Percentiles rank a stretch among this genome's conserved stretches.
Conservation (phyloP, 2,329 filamentous ascomycete species). For the Helotiales sp. region DNA sequence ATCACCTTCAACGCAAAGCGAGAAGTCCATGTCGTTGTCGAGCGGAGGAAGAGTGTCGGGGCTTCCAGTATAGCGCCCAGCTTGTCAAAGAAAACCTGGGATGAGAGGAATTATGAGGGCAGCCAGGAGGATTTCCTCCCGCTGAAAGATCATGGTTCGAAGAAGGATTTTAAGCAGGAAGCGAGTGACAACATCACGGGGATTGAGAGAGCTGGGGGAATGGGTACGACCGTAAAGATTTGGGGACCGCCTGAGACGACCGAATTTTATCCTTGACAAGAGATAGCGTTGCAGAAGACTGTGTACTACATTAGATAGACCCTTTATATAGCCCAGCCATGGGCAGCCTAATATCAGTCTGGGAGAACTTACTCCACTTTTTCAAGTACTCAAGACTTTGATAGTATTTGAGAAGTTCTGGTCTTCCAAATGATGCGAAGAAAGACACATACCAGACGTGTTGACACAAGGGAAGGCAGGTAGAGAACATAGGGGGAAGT, state of each 20-base stretch:
- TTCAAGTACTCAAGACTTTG: background rate
- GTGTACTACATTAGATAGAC: background rate
- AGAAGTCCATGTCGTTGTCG: constrained; percentile 25
- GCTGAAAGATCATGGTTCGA: constrained; percentile 1
- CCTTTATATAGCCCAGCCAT: background rate
- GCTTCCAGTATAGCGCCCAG: background rate
- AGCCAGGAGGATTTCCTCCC: background rate
- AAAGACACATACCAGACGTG: too few relatives aligned
- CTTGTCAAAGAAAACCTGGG: background rate
- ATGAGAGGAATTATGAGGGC: background rate
- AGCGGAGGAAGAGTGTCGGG: constrained; percentile 13
- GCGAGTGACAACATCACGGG: background rate
- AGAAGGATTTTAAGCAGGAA: background rate
- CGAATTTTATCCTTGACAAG: constrained; percentile 7
- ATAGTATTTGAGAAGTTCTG: background rate
- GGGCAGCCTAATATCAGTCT: background rate
- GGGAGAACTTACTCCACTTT: background rate
- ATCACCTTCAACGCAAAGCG: constrained; percentile 22
- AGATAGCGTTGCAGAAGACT: background rate
- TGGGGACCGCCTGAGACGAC: constrained; percentile 10
- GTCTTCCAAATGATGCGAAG: too few relatives aligned
- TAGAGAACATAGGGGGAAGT: too few relatives aligned
- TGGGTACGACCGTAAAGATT: constrained; percentile 17
- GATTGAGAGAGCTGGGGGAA: constrained; percentile 4
- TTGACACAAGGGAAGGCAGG: too few relatives aligned